Evolutionary conservation across 768 basidiomycete genomes (phyloP).

Genomic region (Trametes punicea): DNA sequence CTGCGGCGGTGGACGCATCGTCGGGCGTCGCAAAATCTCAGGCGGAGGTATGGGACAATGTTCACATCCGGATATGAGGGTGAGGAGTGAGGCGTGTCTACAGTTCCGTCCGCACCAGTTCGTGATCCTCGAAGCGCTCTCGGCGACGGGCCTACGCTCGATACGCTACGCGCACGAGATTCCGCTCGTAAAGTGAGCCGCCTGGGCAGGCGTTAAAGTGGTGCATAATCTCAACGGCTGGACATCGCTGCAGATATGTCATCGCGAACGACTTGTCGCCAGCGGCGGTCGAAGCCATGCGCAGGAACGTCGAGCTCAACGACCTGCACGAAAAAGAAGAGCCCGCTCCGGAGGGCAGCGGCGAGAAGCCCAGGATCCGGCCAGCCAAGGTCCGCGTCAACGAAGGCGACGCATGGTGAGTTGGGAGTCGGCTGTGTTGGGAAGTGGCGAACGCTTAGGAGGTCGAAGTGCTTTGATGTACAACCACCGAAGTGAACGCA

Average conservation of each 20-base stretch:
- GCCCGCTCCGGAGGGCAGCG: conserved; percentile 1
- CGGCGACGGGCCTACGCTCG: conserved; percentile 91
- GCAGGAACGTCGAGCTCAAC: conserved; percentile 80
- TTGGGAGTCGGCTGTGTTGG: not conserved
- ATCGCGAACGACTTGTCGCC: conserved; percentile 93
- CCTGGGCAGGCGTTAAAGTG: no score
- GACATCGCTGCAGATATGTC: conserved; percentile 56
- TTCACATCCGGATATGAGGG: no score
- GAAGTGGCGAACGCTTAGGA: not conserved
- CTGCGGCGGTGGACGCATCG: not conserved
- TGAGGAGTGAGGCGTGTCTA: not conserved
- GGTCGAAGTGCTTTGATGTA: conserved; percentile 80
- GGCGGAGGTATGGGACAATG: conserved; percentile 15
- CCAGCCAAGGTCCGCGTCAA: conserved; percentile 72
- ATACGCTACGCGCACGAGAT: conserved; percentile 99
- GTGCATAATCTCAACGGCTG: no score
- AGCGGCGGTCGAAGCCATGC: conserved; percentile 81
- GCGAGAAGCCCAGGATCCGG: conserved; percentile 5
- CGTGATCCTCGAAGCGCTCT: conserved; percentile 87
- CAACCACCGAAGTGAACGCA: conserved; percentile 67
- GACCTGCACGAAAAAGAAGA: conserved; percentile 45
- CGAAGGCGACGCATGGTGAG: conserved; percentile 91
- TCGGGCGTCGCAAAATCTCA: not conserved
- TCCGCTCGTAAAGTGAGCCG: conserved; percentile 70
- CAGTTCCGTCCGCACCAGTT: conserved; percentile 64